A percentile compares a stretch with the other conserved stretches of the same genome.
Evolutionary conservation across 768 basidiomycete genomes (phyloP).

Genomic region (Lactifluus volemus): DNA sequence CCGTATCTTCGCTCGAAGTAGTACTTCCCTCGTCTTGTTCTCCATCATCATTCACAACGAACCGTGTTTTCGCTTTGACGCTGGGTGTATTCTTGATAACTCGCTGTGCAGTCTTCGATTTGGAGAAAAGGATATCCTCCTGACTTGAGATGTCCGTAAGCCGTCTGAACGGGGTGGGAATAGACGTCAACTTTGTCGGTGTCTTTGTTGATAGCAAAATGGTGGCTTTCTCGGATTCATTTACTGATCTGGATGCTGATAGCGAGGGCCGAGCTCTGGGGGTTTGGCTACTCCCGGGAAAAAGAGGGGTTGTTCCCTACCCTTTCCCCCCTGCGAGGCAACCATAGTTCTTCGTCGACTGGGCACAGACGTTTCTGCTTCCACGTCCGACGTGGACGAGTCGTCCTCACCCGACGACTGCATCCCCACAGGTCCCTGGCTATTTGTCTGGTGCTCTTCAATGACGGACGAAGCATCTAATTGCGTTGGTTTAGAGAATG

Average conservation of each 20-base stretch:
- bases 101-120: not conserved
- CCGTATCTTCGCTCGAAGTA: constrained; percentile 12
- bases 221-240: not conserved
- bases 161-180: not conserved
- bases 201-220: constrained; percentile 1
- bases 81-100: not conserved
- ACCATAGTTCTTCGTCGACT: not conserved
- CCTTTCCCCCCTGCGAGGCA: not conserved
- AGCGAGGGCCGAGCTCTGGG: not conserved
- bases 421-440: not conserved
- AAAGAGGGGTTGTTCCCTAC: constrained; percentile 6
- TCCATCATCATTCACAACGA: not conserved
- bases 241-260: constrained; percentile 10
- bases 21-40: constrained; percentile 15
- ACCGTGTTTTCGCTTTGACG: not conserved
- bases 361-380: not conserved
- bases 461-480: not conserved
- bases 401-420: not conserved
- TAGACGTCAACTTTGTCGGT: not conserved
- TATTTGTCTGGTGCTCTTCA: constrained; percentile 7
- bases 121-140: constrained; percentile 4
- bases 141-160: constrained; percentile 11
- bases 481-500: not conserved
- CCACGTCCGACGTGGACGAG: not conserved
- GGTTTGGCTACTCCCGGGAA: constrained; percentile 18